Percentiles rank a stretch among this genome's conserved stretches.
phyloP scores from a whole-genome alignment of 192 early-diverging fungal genomes.

The Oehlia diaphana region DNA sequence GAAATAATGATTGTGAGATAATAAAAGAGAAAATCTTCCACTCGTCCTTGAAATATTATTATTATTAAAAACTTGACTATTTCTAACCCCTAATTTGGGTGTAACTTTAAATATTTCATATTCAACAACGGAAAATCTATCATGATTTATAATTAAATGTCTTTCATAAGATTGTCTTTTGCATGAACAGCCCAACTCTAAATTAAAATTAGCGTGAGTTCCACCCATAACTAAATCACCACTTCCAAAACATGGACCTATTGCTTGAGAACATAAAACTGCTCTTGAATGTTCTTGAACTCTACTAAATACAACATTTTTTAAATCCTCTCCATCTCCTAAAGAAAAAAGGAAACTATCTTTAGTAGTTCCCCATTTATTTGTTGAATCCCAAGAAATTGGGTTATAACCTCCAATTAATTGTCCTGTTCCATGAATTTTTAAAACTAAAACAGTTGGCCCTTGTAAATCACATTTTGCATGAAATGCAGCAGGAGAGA shows the following conservation, averaged over 20 bases:
- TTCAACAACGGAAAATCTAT: slow-evolving; percentile 22
- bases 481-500: slow-evolving; percentile 6
- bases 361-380: slow-evolving; percentile 21
- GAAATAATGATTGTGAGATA: background rate
- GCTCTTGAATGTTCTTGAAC: slow-evolving; percentile 14
- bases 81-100: background rate
- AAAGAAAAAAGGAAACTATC: slow-evolving; percentile 26
- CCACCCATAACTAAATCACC: slow-evolving; percentile 29
- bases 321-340: slow-evolving; percentile 13
- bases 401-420: slow-evolving; percentile 23
- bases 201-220: slow-evolving; percentile 5
- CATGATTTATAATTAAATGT: slow-evolving; percentile 1
- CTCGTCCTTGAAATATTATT: background rate
- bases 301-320: background rate
- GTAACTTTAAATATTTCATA: slow-evolving; percentile 24
- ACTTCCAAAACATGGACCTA: slow-evolving; percentile 24
- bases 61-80: background rate
- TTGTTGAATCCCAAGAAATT: slow-evolving; percentile 20
- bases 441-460: slow-evolving; percentile 3
- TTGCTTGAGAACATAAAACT: slow-evolving; percentile 18
- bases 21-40: slow-evolving; percentile 17
- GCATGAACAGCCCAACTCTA: slow-evolving; percentile 21
- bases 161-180: slow-evolving; percentile 23
- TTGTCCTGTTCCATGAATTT: slow-evolving; percentile 18
- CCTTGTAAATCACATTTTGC: slow-evolving; percentile 13